Evolutionary conservation across 345 rosid species (phyloP), one percentile per base, ranked within the genome.

Genomic region (Salix purpurea): DNA sequence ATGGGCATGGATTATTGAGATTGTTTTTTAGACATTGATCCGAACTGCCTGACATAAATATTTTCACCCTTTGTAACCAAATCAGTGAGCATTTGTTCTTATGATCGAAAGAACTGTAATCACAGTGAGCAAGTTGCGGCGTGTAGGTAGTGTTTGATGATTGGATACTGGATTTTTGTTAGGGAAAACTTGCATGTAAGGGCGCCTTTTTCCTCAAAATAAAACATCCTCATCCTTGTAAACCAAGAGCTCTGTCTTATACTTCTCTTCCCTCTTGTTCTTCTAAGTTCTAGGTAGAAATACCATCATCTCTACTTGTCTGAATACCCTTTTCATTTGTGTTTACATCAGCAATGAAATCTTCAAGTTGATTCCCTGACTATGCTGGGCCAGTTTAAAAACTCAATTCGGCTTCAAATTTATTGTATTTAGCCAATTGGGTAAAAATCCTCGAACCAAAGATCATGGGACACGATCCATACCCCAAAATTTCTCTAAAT

Each of bases 1-100:
- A 94, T 94, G 97, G 98, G 93, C 83, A 93, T 93, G 97, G 98
- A 87, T 74, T 95, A 90, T 80, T 92, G 84, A 88, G 40, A 44
- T 60, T 23, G 52, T 34, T 7, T 21, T 13, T 19, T 28, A 46
- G 18, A 46, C 46, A 40, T 58, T 62, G 21, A 39, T 39, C 19
- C 37, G 40, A 70, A 44, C 15, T n/a, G 62, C 36, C 40, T 46
- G 65, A 24, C 48, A 7, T 6, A 48, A 21, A 60, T 30, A n/a
- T 30, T 67, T 34, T 7, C 15, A 58, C 32, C 32, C 26, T 68
- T 30, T 40, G 50, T 56, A 19, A 9, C 32, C 67, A 21, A 54
- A 15, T 50, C 24, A 40, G 14, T n/a, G 0, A 16, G 19, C 62
- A 4, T 37, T 76, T 62, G 21, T 16, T 71, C 52, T 65, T 30